Evolutionary conservation across 106 monocot species (phyloP).

Genomic region (Dioscorea alata): DNA sequence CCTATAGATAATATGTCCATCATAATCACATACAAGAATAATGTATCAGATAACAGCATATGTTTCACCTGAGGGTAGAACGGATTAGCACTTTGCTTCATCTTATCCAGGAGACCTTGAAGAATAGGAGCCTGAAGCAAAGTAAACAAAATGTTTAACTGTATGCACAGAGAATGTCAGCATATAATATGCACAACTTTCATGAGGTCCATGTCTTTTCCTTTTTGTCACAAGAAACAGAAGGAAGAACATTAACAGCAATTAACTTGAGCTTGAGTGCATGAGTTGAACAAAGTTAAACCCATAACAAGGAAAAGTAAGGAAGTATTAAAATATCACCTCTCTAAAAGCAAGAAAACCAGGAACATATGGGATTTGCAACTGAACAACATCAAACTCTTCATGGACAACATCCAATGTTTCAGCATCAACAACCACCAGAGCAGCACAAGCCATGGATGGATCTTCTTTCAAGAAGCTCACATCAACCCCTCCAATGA

Average conservation of each 20-base stretch:
- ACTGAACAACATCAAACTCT: conserved; percentile 40
- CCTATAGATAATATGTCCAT: too few species aligned
- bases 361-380: conserved; percentile 73
- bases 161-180: too few species aligned
- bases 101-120: conserved; percentile 48
- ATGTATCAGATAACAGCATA: neutral
- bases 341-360: conserved; percentile 94
- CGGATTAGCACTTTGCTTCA: conserved; percentile 37
- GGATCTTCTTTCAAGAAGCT: conserved; percentile 78
- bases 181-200: too few species aligned
- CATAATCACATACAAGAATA: neutral
- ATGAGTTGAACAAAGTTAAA: too few species aligned
- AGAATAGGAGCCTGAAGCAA: conserved; percentile 60
- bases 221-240: too few species aligned
- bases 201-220: too few species aligned
- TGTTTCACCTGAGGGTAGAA: conserved; percentile 66
- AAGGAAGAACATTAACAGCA: too few species aligned
- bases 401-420: conserved; percentile 59
- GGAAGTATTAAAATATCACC: conserved; percentile 21
- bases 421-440: conserved; percentile 64
- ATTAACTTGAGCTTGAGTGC: too few species aligned
- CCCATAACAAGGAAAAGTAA: neutral
- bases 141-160: too few species aligned
- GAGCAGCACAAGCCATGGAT: conserved; percentile 63
- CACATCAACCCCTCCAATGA: conserved; percentile 81